Evolutionary conservation across 441 rosid species (phyloP).

Genomic region (Eutrema salsugineum): DNA sequence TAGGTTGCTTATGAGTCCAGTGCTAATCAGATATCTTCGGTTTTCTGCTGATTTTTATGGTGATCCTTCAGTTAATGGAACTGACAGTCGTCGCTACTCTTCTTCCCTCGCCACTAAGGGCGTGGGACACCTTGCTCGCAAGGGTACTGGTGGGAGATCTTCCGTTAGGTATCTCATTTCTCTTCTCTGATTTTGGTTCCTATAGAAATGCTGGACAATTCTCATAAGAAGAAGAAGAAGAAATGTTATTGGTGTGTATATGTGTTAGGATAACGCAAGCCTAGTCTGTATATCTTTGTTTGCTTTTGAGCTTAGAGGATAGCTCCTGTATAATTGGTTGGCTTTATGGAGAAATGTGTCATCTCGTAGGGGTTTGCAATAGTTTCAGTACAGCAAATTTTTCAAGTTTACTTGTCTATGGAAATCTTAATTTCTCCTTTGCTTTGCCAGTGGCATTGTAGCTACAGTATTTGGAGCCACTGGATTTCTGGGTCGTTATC

Average conservation of each 20-base stretch:
- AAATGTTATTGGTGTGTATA: neutral
- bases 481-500: conserved; percentile 97
- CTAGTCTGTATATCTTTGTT: neutral
- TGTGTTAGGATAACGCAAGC: neutral
- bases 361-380: neutral
- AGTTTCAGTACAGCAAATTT: neutral
- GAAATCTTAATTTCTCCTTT: neutral
- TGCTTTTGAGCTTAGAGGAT: neutral
- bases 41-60: neutral
- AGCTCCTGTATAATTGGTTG: neutral
- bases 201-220: neutral
- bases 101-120: conserved; percentile 71
- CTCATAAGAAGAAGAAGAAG: neutral
- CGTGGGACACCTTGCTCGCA: conserved; percentile 82
- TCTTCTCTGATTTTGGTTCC: neutral
- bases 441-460: conserved; percentile 91
- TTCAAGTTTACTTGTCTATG: neutral
- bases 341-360: neutral
- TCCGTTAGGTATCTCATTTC: conserved; percentile 73
- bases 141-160: conserved; percentile 99
- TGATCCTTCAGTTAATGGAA: conserved; percentile 47
- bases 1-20: conserved; percentile 15
- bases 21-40: neutral
- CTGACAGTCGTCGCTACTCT: conserved; percentile 55
- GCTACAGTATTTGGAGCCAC: conserved; percentile 99